Base-by-base conservation (phyloP, 768 basidiomycete genomes). In the Rhodotorula toruloides region DNA sequence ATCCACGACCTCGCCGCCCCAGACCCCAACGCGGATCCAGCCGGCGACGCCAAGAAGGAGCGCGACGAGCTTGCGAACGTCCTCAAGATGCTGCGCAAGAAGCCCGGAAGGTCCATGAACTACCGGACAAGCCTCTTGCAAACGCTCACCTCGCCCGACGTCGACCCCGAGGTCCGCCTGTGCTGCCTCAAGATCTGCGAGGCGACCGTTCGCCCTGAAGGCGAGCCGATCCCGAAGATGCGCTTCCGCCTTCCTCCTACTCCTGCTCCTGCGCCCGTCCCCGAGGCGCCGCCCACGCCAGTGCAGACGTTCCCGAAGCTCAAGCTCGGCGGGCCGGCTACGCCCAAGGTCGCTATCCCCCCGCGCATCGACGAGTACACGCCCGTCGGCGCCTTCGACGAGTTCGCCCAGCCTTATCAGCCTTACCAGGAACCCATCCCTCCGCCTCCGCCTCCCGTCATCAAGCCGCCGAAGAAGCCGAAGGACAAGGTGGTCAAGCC, bases 161-260 rank as follows among this genome's bases (percentile, higher is more conserved):
- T 85, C 60, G 91, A 96, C 76, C 83, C 89, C 74, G 89, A 94
- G 79, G 88, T 93, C 46, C 87, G 92, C 52, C 90, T 91, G 85
- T 90, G 87, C 70, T 79, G 94, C 54, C 81, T 98, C 73, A 97
- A 98, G 78, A 80, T 96, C 31, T 90, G 90, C 10, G 94, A 97
- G 73, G 81, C 94, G 27, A 83, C 91, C 48, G 86, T 93, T 71
- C 85, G 87, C 57, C 88, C 90, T 31, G 80, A 85, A 6, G 86
- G 90, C 63, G 94, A 98, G 77, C 82, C 85, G 3, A 81, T 88
- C 11, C 93, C 93, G 2, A 91, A 90, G 63, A 86, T 93, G 63
- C 66, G 70, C 7, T 64, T 72, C 62, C 67, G 89, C 16, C 57
- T 65, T 6, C 68, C 60, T 16, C 59, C 68, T 11, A 57, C 63